Conservation (phyloP, 202 grass and related monocot genomes). For the Panicum virgatum region DNA sequence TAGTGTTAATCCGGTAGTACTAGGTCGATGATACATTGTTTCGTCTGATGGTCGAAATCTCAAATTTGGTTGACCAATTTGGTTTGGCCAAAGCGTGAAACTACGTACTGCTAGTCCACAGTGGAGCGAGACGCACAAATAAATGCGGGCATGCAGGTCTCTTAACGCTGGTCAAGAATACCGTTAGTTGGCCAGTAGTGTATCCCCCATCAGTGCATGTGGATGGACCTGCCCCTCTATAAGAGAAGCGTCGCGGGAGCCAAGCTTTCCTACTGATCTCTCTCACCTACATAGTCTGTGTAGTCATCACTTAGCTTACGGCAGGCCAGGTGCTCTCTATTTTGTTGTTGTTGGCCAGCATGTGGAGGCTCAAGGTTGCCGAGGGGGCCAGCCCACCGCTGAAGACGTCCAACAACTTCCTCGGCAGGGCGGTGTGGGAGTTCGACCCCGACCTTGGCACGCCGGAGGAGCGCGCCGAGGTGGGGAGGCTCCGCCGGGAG, state of each 20-base stretch:
- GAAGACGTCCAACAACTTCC: constrained; percentile 5
- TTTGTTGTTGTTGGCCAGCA: neutral
- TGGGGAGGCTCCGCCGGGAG: constrained; percentile 28
- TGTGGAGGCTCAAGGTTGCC: constrained; percentile 49
- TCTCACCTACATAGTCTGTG: too few species aligned
- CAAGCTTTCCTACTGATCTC: too few species aligned
- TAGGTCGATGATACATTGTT: too few species aligned
- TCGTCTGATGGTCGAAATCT: too few species aligned
- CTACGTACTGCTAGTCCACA: too few species aligned
- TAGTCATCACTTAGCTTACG: too few species aligned
- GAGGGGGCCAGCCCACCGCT: constrained; percentile 28
- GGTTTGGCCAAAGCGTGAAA: too few species aligned
- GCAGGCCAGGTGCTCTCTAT: too few species aligned
- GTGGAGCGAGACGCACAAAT: neutral
- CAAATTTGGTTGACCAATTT: too few species aligned
- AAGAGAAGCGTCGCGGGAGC: neutral
- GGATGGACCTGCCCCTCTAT: neutral
- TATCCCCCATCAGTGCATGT: neutral
- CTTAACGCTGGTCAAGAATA: neutral
- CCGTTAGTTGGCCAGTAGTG: neutral
- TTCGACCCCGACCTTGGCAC: constrained; percentile 37
- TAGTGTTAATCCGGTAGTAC: too few species aligned
- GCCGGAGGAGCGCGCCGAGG: constrained; percentile 38
- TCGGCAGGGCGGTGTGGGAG: constrained; percentile 43
- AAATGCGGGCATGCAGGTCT: neutral